Conservation (phyloP, 2,329 filamentous ascomycete genomes). For the Cyphellophora europaea region DNA sequence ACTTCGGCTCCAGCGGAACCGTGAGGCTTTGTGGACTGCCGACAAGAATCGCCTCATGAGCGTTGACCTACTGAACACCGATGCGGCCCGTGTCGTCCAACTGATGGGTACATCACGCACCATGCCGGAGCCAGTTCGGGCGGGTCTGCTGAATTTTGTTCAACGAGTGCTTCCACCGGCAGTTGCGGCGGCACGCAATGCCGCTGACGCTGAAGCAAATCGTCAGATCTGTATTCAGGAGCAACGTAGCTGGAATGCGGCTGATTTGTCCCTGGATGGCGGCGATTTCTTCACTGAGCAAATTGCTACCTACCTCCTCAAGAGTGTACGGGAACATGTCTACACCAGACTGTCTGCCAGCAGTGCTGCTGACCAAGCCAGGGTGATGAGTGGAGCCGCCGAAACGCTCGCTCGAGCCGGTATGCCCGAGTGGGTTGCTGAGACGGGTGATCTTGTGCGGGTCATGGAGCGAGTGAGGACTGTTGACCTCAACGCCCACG, state of each 20-base stretch:
- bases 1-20: constrained; percentile 56
- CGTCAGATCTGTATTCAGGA: constrained; percentile 24
- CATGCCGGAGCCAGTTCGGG: constrained; percentile 35
- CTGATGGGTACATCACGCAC: constrained; percentile 39
- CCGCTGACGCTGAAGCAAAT: constrained; percentile 15
- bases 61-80: constrained; percentile 26
- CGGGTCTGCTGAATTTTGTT: constrained; percentile 37
- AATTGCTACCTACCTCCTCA: constrained; percentile 51
- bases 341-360: constrained; percentile 47
- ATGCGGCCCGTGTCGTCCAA: constrained; percentile 31
- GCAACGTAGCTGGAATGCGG: constrained; percentile 33
- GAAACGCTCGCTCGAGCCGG: constrained; percentile 51
- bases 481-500: constrained; percentile 51
- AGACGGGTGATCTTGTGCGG: constrained; percentile 51
- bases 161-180: constrained; percentile 47
- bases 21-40: constrained; percentile 54
- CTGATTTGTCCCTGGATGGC: constrained; percentile 20
- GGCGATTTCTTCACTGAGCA: constrained; percentile 46
- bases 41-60: constrained; percentile 51
- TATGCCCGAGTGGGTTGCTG: constrained; percentile 52
- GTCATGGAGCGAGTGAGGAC: constrained; percentile 46
- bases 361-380: constrained; percentile 50
- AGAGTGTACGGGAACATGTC: constrained; percentile 48
- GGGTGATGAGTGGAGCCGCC: constrained; percentile 47
- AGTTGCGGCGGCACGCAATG: constrained; percentile 25